Conservation (phyloP, 2,329 filamentous ascomycete genomes). For the Phialocephala sp. region DNA sequence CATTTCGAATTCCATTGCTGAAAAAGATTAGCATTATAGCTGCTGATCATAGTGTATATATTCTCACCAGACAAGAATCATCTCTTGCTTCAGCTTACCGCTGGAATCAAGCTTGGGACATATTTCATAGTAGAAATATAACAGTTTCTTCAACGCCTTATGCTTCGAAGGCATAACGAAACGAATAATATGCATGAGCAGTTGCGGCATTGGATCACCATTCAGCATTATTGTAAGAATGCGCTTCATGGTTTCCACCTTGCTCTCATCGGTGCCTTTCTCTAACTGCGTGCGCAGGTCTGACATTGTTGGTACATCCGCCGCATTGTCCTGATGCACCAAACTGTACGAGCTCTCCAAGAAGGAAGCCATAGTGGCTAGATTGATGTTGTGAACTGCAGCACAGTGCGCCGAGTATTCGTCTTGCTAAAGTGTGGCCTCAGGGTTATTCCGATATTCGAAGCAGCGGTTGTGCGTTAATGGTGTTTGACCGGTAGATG, state of each 20-base stretch:
- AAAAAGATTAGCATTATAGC: conserved; percentile 18
- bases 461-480: conserved; percentile 25
- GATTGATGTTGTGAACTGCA: conserved; percentile 26
- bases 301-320: conserved; percentile 87
- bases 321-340: conserved; percentile 96
- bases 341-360: conserved; percentile 95
- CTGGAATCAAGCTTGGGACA: conserved; percentile 91
- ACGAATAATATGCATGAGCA: conserved; percentile 99
- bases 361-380: conserved; percentile 84
- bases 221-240: conserved; percentile 98
- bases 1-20: conserved; percentile 97
- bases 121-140: conserved; percentile 99
- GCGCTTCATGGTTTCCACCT: conserved; percentile 95
- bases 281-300: conserved; percentile 93
- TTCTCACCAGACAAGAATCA: conserved; percentile 93
- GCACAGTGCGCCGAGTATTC: conserved; percentile 33
- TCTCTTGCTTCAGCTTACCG: conserved; percentile 98
- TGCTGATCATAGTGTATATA: not conserved
- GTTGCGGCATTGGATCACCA: conserved; percentile 90
- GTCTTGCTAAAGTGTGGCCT: conserved; percentile 26
- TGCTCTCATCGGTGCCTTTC: conserved; percentile 90
- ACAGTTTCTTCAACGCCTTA: conserved; percentile 94
- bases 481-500: conserved; percentile 15
- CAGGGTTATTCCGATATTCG: conserved; percentile 25
- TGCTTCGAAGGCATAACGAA: conserved; percentile 99